Base-by-base conservation (phyloP, 225 moss, liverwort and hornwort species). In the Rhytidiadelphus loreus region DNA sequence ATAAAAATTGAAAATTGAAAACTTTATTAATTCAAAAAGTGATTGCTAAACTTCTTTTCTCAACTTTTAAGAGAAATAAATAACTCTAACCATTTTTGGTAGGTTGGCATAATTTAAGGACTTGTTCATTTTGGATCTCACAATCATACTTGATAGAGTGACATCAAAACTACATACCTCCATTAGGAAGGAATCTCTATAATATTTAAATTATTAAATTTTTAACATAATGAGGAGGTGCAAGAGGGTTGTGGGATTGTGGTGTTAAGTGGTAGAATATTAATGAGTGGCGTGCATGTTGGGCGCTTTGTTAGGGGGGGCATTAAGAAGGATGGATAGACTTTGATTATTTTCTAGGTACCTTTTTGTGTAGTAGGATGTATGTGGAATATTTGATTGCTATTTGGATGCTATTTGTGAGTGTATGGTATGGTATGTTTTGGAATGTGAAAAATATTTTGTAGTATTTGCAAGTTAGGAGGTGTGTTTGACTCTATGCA, bases 211-310 rank as follows among this genome's bases (percentile, higher is more conserved):
- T 75, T 2, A 33, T 8, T 21, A 75, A 75, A 33, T 32, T 21
- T 21, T 3, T 33, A 32, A 21, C 0, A 0, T 21, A 33, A 13
- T 75, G 3, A 75, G 0, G 75, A 75, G 4, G 5, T 33, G 33
- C 1, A 13, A 0, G 52, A 75, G 21, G 50, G 1, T 32, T 7
- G 5, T 32, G 7, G 7, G 4, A 0, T 19, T 48, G 7, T 7
- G 2, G 32, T 20, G 12, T 20, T 74, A 32, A 3, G 21, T 75
- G 7, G 13, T 33, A 33, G 32, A 14, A 5, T 20, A 13, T 75
- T 28, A 16, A 3, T 28, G 6, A 29, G 33, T 21, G 13, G 50
- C 5, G 50, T 1, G 20, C 7, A 75, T 21, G 1, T 32, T 32
- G 12, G 19, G 4, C 32, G 12, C 4, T 48, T 48, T 33, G 0